phyloP scores from a whole-genome alignment of 2,329 filamentous ascomycete species.

The Ophiostoma ulmi region DNA sequence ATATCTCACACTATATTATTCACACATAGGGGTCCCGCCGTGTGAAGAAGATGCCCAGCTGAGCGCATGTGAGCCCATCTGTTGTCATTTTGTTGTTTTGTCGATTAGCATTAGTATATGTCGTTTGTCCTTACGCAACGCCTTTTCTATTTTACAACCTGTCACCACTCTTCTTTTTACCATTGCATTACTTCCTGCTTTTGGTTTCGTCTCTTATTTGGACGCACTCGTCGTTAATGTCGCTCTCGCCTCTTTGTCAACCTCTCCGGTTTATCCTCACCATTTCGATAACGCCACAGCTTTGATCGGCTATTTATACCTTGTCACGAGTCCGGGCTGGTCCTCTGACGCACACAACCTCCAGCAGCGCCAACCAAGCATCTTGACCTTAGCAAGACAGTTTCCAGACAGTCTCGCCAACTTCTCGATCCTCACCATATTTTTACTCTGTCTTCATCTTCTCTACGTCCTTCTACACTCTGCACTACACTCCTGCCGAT shows the following conservation, averaged over 20 bases:
- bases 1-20: background rate
- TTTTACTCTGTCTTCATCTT: background rate
- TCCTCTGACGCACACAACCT: background rate
- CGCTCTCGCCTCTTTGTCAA: background rate
- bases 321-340: background rate
- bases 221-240: background rate
- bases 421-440: background rate
- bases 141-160: background rate
- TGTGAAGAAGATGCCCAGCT: conserved; percentile 1
- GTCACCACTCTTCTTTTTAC: background rate
- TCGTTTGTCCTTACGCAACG: background rate
- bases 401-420: background rate
- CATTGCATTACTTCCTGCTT: background rate
- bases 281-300: background rate
- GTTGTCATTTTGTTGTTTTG: background rate
- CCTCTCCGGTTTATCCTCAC: background rate
- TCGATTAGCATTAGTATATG: background rate
- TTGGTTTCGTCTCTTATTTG: background rate
- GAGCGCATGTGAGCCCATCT: conserved; percentile 2
- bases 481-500: background rate
- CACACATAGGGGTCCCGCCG: conserved; percentile 6
- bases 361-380: background rate
- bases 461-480: background rate
- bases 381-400: background rate
- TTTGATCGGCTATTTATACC: background rate